These are phyloP conservation scores for Gelatoporia subvermispora DNA, from an alignment of 768 basidiomycete genomes.

Conservation along the genomic window DNA sequence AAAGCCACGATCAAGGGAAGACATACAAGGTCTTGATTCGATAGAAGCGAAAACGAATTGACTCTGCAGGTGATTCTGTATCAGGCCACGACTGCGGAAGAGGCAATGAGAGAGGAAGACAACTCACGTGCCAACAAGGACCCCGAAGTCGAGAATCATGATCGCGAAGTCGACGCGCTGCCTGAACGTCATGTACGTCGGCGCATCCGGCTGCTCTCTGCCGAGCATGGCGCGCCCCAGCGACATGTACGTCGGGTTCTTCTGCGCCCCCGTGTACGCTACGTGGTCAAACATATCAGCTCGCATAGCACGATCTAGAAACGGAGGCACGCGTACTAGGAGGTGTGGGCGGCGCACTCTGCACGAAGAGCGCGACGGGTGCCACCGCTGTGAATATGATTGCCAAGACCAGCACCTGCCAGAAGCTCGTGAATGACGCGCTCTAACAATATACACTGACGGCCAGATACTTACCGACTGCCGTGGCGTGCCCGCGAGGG, in stretches of 20 bases:
- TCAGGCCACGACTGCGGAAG: background rate
- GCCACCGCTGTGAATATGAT: slow-evolving; percentile 61
- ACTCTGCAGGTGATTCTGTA: slow-evolving; percentile 31
- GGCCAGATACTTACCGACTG: slow-evolving; percentile 43
- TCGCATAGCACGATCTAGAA: slow-evolving; percentile 1
- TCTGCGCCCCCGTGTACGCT: slow-evolving; percentile 69
- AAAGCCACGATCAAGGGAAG: background rate
- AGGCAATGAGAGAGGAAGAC: background rate
- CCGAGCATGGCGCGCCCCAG: slow-evolving; percentile 53
- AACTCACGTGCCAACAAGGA: slow-evolving; percentile 58
- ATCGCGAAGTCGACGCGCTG: slow-evolving; percentile 73
- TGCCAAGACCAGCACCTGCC: slow-evolving; percentile 63
- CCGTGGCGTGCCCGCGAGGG: slow-evolving; percentile 44
- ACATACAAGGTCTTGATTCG: slow-evolving; percentile 64
- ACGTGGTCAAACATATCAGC: slow-evolving; percentile 3
- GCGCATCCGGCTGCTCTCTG: slow-evolving; percentile 9
- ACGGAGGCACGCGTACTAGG: slow-evolving; percentile 50
- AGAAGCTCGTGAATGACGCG: background rate
- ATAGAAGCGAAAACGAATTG: slow-evolving; percentile 61
- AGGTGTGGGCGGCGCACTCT: slow-evolving; percentile 63
- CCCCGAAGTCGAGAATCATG: slow-evolving; percentile 54
- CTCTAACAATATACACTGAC: too few relatives aligned
- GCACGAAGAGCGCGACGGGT: slow-evolving; percentile 57
- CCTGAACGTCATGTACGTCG: slow-evolving; percentile 48
- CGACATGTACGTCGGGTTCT: slow-evolving; percentile 46